phyloP scores from a whole-genome alignment of 192 early-diverging fungal species.

The Coemansia sp. region DNA sequence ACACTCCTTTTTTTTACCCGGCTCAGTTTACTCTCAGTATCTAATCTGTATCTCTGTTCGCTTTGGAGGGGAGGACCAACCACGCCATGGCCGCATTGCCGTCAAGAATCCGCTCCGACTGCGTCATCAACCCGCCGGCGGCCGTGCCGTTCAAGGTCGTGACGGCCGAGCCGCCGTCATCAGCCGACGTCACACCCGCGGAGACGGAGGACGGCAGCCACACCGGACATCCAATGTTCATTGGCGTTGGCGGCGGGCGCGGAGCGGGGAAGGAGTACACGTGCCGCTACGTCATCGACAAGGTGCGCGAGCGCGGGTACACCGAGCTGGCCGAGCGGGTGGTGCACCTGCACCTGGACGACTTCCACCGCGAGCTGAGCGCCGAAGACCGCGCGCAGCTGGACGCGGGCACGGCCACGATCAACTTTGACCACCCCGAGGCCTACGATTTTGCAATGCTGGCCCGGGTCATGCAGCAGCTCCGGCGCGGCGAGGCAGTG shows the following conservation, averaged over 20 bases:
- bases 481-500: slow-evolving; percentile 51
- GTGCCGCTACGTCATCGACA: slow-evolving; percentile 41
- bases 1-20: too few species aligned
- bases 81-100: slow-evolving; percentile 3
- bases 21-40: too few species aligned
- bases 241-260: slow-evolving; percentile 53
- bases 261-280: slow-evolving; percentile 49
- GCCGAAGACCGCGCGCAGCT: slow-evolving; percentile 53
- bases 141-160: slow-evolving; percentile 24
- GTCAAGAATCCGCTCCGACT: slow-evolving; percentile 35
- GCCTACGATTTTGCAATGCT: slow-evolving; percentile 75
- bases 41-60: too few species aligned
- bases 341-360: slow-evolving; percentile 59
- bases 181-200: background rate
- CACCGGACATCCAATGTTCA: slow-evolving; percentile 35
- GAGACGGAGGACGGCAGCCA: background rate
- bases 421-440: slow-evolving; percentile 71
- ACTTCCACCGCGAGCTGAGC: slow-evolving; percentile 61
- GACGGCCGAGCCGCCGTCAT: background rate
- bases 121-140: slow-evolving; percentile 34
- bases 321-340: slow-evolving; percentile 52
- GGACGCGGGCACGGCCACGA: slow-evolving; percentile 41
- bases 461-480: slow-evolving; percentile 49
- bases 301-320: slow-evolving; percentile 43
- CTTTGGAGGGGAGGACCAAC: background rate